Base-by-base conservation (phyloP, 371 early-diverging fungal genomes). In the Scutellospora calospora region DNA sequence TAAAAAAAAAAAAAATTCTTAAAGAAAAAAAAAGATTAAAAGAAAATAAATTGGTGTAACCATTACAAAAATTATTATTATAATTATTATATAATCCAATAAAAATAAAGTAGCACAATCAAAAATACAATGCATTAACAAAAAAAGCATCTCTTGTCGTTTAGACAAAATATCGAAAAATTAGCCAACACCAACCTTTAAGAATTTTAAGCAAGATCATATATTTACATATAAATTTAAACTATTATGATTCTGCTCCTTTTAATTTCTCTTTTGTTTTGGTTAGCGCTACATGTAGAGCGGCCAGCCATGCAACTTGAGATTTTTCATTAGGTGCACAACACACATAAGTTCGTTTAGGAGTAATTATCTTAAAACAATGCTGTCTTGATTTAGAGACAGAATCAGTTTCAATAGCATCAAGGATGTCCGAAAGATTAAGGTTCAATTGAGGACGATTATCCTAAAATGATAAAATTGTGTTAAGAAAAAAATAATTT, bases 281-380 rank as follows among this genome's bases (percentile, higher is more conserved):
- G 12, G 8, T 62, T 27, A 76, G 27, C 8, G 77, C 91, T 3
- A 90, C 87, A 63, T 87, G 87, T 16, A 95, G 83, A 1, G 91
- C 90, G 79, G 91, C 89, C 45, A 95, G 85, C 94, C 95, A 95
- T 49, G 85, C 82, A 45, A 90, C 86, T 80, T 91, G 85, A 5
- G 92, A 92, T 29, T 85, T 86, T 49, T 89, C 91, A 25, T 88
- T 85, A 2, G 87, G 85, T 2, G 94, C 93, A 82, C 93, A 93
- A 35, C 93, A 85, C 22, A 95, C 89, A 85, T 93, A 90, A 55
- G 88, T 91, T 76, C 94, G 84, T 82, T 94, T 94, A 12, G 91
- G 88, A 14, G 93, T 91, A 35, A 95, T 92, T 12, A 96, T 88
- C 72, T 94, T 94, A 83, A 96, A 92, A 79, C 95, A 95, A 80